These are phyloP conservation scores for Penicillium cinerascens DNA, from an alignment of 495 filamentous ascomycete genomes.

Conservation along the genomic window DNA sequence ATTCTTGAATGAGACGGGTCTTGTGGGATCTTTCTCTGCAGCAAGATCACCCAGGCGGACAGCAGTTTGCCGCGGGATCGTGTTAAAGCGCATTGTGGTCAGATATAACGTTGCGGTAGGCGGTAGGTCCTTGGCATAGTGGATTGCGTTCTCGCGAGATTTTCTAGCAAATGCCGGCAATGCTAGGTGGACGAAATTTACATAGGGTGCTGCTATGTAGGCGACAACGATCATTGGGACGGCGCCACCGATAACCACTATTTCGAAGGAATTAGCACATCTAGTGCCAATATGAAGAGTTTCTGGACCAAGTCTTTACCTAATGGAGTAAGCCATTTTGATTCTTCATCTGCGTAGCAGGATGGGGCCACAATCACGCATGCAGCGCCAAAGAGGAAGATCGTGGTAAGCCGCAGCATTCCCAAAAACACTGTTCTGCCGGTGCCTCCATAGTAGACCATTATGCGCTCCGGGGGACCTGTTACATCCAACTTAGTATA, in stretches of 20 bases:
- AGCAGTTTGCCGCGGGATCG: constrained; percentile 37
- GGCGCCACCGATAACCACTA: constrained; percentile 57
- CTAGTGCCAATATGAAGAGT: background rate
- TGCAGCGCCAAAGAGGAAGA: constrained; percentile 66
- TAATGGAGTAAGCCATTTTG: constrained; percentile 41
- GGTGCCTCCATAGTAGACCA: constrained; percentile 72
- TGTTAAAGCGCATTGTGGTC: constrained; percentile 63
- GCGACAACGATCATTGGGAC: constrained; percentile 65
- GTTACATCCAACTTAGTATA: constrained; percentile 1
- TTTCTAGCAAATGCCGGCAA: constrained; percentile 66
- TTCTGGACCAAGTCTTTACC: constrained; percentile 31
- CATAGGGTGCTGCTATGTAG: constrained; percentile 64
- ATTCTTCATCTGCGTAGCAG: constrained; percentile 49
- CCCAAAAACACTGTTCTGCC: constrained; percentile 62
- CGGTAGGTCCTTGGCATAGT: constrained; percentile 61
- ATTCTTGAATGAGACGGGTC: constrained; percentile 42
- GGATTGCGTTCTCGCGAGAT: constrained; percentile 62
- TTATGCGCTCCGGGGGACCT: constrained; percentile 54
- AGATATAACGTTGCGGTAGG: constrained; percentile 62
- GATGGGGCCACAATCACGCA: constrained; percentile 57
- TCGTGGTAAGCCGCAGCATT: constrained; percentile 63
- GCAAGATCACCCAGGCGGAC: constrained; percentile 41
- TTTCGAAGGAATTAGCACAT: background rate
- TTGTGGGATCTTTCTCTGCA: constrained; percentile 24
- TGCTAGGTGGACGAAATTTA: constrained; percentile 66